Percentiles rank a stretch among this genome's conserved stretches.
These are phyloP conservation scores for Petunia secreta DNA, from an alignment of 257 asterid species.

Conservation along the genomic window DNA sequence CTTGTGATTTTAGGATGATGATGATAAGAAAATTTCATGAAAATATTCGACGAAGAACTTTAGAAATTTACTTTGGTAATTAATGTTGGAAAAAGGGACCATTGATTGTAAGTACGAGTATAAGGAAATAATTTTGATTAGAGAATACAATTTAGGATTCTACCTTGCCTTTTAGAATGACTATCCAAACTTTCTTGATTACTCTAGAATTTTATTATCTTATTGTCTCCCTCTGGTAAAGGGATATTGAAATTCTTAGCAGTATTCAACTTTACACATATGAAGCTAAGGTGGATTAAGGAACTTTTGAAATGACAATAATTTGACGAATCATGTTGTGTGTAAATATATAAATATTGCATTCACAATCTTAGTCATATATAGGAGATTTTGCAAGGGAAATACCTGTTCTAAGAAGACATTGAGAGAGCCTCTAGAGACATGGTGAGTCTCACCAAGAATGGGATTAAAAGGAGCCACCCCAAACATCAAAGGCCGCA, in stretches of 20 bases:
- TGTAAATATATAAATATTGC: neutral
- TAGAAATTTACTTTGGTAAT: too few relatives aligned
- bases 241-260: neutral
- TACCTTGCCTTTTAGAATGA: too few relatives aligned
- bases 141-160: too few relatives aligned
- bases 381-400: too few relatives aligned
- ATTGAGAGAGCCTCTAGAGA: constrained; percentile 60
- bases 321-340: neutral
- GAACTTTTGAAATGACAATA: neutral
- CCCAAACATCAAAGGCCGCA: constrained; percentile 75
- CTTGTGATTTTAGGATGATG: too few relatives aligned
- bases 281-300: neutral
- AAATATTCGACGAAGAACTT: too few relatives aligned
- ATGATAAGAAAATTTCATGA: too few relatives aligned
- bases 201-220: neutral
- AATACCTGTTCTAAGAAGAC: constrained; percentile 81
- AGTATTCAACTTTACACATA: too few relatives aligned
- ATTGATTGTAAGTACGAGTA: too few relatives aligned
- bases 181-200: neutral
- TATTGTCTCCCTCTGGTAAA: neutral
- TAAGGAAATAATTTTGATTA: too few relatives aligned
- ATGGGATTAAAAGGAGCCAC: constrained; percentile 87
- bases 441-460: constrained; percentile 97
- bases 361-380: neutral
- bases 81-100: too few relatives aligned